These are phyloP conservation scores for Aspergillus pseudoviridinutans DNA, from an alignment of 2,329 filamentous ascomycete genomes.

Conservation along the genomic window DNA sequence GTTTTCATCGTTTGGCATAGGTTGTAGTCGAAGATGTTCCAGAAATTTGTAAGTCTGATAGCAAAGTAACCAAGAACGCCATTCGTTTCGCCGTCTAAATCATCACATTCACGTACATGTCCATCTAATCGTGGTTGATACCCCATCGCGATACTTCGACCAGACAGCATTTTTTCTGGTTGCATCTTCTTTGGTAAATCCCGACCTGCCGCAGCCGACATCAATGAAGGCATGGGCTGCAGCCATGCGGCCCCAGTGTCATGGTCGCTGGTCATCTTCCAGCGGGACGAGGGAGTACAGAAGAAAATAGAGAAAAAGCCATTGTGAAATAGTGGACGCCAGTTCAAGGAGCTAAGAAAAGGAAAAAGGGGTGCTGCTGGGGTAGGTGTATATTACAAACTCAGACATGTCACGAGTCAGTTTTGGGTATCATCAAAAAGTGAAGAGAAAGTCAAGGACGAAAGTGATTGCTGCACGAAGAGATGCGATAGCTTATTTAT, in stretches of 20 bases:
- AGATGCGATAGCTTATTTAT: constrained; percentile 25
- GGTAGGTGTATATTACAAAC: constrained; percentile 22
- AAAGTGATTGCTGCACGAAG: background rate
- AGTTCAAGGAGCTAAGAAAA: background rate
- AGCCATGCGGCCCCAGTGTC: too few species aligned
- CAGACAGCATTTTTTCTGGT: background rate
- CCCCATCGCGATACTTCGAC: background rate
- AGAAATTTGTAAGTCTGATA: background rate
- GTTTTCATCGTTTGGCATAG: background rate
- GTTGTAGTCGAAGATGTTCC: background rate
- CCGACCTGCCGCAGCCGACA: background rate
- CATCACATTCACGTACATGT: background rate
- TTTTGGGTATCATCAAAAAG: constrained; percentile 24
- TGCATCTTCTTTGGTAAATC: background rate
- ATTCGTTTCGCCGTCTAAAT: background rate
- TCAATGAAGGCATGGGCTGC: background rate
- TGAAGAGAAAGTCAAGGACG: constrained; percentile 2
- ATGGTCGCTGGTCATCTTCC: background rate
- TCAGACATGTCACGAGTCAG: constrained; percentile 20
- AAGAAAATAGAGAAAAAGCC: background rate
- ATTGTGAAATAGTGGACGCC: background rate
- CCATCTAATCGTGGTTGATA: background rate
- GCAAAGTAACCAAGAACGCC: background rate
- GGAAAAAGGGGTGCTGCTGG: background rate
- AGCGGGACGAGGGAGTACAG: background rate